Conservation (phyloP, 805 yeast species). For the Lipomyces starkeyi region DNA sequence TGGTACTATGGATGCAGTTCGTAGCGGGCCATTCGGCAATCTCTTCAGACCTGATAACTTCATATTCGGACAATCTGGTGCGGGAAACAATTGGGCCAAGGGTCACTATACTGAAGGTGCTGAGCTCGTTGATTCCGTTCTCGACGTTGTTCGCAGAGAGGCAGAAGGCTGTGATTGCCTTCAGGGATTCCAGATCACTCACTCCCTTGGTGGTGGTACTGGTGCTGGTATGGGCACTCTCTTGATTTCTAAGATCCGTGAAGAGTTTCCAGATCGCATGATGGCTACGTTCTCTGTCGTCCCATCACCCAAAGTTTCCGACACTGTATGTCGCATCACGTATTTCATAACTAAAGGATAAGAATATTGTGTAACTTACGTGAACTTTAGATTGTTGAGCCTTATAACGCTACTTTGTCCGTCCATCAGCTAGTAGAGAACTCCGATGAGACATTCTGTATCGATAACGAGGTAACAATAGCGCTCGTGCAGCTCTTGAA, state of each 20-base stretch:
- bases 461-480: constrained; percentile 72
- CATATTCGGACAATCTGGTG: constrained; percentile 89
- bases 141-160: constrained; percentile 92
- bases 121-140: constrained; percentile 87
- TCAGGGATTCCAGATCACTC: constrained; percentile 93
- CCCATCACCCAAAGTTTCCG: constrained; percentile 90
- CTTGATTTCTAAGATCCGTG: constrained; percentile 82
- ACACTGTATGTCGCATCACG: constrained; percentile 58
- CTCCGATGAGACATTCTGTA: constrained; percentile 92
- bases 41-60: constrained; percentile 92
- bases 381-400: constrained; percentile 67
- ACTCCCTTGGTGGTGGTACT: constrained; percentile 90
- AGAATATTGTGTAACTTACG: background rate
- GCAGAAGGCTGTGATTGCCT: constrained; percentile 93
- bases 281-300: constrained; percentile 96
- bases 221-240: constrained; percentile 98
- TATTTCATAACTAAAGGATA: background rate
- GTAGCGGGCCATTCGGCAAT: constrained; percentile 77
- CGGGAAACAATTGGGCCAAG: constrained; percentile 97
- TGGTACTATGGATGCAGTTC: constrained; percentile 87
- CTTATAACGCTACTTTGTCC: constrained; percentile 91
- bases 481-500: background rate
- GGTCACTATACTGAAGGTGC: constrained; percentile 98
- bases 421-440: constrained; percentile 91
- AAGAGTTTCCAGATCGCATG: constrained; percentile 95